Conservation (phyloP, 345 rosid genomes). For the Rhodomyrtus tomentosa region DNA sequence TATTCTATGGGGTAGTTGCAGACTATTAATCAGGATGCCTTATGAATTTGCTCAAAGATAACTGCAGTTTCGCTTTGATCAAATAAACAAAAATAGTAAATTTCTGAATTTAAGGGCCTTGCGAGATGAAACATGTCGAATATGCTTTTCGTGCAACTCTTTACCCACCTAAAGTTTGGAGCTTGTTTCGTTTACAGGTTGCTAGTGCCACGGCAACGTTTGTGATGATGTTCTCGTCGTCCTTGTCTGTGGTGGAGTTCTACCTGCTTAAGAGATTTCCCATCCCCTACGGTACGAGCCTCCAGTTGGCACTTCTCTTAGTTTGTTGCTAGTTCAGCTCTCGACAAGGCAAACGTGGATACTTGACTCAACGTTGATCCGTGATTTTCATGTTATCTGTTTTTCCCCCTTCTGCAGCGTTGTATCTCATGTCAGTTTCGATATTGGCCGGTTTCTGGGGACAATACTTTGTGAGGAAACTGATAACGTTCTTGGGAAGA, state of each 20-base stretch:
- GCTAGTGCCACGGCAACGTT: conserved; percentile 98
- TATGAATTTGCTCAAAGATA: background rate
- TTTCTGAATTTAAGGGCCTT: background rate
- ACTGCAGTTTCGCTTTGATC: background rate
- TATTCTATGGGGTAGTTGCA: background rate
- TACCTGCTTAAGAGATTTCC: conserved; percentile 91
- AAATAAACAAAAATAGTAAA: background rate
- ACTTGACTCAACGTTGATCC: background rate
- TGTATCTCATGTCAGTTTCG: conserved; percentile 28
- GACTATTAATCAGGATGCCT: background rate
- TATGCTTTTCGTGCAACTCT: background rate
- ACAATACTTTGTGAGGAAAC: conserved; percentile 28
- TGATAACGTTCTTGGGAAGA: conserved; percentile 20
- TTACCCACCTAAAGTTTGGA: background rate
- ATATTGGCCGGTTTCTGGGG: conserved; percentile 45
- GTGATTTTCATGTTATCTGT: background rate
- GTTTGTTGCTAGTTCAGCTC: background rate
- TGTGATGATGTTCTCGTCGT: conserved; percentile 96
- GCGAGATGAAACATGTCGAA: background rate
- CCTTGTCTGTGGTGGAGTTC: conserved; percentile 91
- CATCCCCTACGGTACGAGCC: conserved; percentile 55
- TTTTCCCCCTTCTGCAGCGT: conserved; percentile 10
- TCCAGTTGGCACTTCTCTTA: background rate
- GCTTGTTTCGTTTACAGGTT: conserved; percentile 27
- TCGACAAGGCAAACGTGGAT: background rate